Evolutionary conservation across 225 moss, liverwort and hornwort genomes (phyloP), one percentile per base, ranked within the genome.

Genomic region (Polytrichum formosum): DNA sequence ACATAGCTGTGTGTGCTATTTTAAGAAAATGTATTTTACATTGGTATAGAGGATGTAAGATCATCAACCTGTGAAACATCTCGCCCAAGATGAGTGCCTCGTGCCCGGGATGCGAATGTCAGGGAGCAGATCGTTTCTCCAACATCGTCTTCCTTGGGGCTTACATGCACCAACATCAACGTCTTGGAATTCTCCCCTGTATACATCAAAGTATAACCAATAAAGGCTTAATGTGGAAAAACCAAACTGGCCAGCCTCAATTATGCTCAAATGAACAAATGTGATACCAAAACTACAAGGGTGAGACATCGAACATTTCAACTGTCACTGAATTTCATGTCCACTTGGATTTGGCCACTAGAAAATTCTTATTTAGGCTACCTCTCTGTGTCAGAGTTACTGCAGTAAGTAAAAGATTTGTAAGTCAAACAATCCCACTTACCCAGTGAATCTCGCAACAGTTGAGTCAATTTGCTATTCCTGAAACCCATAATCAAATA

Each of bases 401-500:
- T 46, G 13, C 16, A 46, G 13, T 46, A 4, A 46, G 46, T 46
- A 35, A 35, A 26, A 35, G 35, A 35, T 35, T 35, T 46, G 46
- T 46, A 46, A 16, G 4, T 16, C 13, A 1, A 13, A 46, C 16
- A 46, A 13, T 63, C 2, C 17, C 18, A 67, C 67, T 67, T 69
- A 75, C 75, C 75, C 25, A 75, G 69, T 9, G 75, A 75, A 68
- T 75, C 75, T 4, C 69, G 75, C 68, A 75, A 63, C 27, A 75
- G 27, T 61, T 75, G 75, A 20, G 75, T 75, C 56, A 75, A 63
- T 22, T 75, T 75, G 68, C 75, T 75, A 75, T 75, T 75, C 66
- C 75, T 75, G 75, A 61, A 35, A 71, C 7, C 25, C 62, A 26
- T 6, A 69, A 17, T 31, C 46, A 46, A 46, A 16, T 6, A 13